These are phyloP conservation scores for Candida ovalis DNA, from an alignment of 805 yeast species.

Conservation along the genomic window DNA sequence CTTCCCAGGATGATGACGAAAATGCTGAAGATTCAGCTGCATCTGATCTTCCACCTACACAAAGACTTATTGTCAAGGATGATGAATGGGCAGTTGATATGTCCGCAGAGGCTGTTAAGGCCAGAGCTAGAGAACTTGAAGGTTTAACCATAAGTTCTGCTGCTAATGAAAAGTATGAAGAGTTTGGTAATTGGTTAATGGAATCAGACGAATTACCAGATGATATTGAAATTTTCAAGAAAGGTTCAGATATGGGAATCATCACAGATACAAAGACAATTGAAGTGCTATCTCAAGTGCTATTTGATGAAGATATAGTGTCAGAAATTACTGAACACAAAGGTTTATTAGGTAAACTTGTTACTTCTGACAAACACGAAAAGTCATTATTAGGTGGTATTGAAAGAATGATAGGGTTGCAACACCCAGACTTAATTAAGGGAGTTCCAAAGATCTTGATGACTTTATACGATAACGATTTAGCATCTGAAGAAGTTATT, in stretches of 20 bases:
- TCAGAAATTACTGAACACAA: slow-evolving; percentile 71
- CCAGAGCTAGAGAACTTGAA: slow-evolving; percentile 85
- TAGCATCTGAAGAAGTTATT: slow-evolving; percentile 79
- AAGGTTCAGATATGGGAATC: slow-evolving; percentile 76
- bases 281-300: slow-evolving; percentile 87
- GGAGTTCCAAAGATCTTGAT: slow-evolving; percentile 78
- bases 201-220: slow-evolving; percentile 55
- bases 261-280: slow-evolving; percentile 69
- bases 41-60: slow-evolving; percentile 52
- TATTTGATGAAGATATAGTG: slow-evolving; percentile 76
- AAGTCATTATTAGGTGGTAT: slow-evolving; percentile 92
- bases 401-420: slow-evolving; percentile 86
- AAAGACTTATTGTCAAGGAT: slow-evolving; percentile 67
- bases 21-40: slow-evolving; percentile 33
- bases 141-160: slow-evolving; percentile 43
- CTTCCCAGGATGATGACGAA: slow-evolving; percentile 32
- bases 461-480: slow-evolving; percentile 76
- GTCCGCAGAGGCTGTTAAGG: slow-evolving; percentile 92
- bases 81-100: slow-evolving; percentile 98
- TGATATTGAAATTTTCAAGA: slow-evolving; percentile 90
- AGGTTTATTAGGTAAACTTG: slow-evolving; percentile 77
- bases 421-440: slow-evolving; percentile 65
- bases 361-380: slow-evolving; percentile 67
- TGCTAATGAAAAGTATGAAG: slow-evolving; percentile 53
- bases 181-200: slow-evolving; percentile 88